A percentile compares a stretch with the other conserved stretches of the same genome.
phyloP scores from a whole-genome alignment of 768 basidiomycete species.

The Xanthoconium purpureum region DNA sequence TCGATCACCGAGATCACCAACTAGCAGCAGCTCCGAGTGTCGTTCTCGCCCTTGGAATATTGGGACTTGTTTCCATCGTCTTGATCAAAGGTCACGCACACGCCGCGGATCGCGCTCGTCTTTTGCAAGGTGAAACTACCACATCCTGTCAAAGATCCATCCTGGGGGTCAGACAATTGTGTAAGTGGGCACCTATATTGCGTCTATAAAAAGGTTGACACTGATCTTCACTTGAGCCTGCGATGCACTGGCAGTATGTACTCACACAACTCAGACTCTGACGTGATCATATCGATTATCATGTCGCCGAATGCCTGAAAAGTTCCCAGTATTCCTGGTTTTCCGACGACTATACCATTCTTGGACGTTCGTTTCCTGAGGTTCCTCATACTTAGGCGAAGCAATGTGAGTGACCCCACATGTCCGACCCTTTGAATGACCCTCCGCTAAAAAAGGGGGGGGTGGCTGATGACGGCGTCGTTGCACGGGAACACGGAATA shows the following conservation, averaged over 20 bases:
- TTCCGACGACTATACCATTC: neutral
- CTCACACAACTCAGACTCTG: neutral
- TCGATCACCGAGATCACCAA: neutral
- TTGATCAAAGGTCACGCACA: too few species aligned
- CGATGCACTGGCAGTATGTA: neutral
- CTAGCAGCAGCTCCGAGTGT: too few species aligned
- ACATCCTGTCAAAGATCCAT: too few species aligned
- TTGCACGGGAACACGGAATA: constrained; percentile 79
- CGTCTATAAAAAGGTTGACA: too few species aligned
- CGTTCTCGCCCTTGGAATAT: too few species aligned
- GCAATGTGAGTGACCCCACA: constrained; percentile 57
- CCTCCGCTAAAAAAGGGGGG: neutral
- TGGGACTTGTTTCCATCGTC: too few species aligned
- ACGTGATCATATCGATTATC: neutral
- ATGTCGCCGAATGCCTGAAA: constrained; percentile 17
- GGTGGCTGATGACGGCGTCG: neutral
- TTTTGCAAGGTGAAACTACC: too few species aligned
- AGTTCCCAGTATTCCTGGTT: constrained; percentile 28
- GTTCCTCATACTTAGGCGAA: constrained; percentile 87
- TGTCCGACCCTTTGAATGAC: too few species aligned
- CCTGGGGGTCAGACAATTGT: too few species aligned
- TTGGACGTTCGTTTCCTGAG: constrained; percentile 88
- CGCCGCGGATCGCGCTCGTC: too few species aligned
- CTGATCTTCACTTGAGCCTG: constrained; percentile 7
- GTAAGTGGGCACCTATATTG: too few species aligned